Evolutionary conservation across 139 green algal species (phyloP), one percentile per base, ranked within the genome.

Genomic region (Coccomyxa sp.): DNA sequence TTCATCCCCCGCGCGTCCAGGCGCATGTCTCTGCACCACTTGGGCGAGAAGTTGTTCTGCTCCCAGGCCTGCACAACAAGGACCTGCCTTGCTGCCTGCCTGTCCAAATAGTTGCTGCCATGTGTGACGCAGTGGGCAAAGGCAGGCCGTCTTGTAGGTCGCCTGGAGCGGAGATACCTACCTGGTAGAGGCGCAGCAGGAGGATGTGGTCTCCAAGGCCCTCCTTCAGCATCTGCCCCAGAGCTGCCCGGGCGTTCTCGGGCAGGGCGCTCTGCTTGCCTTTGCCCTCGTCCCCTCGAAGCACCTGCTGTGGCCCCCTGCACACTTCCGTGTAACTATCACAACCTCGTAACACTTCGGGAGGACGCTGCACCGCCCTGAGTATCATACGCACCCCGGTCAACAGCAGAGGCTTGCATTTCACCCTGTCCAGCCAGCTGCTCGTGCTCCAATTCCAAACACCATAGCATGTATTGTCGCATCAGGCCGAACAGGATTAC

Each of bases 191-290:
- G 33, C 92, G 82, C 50, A 98, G 87, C 70, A 96, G 83, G 78
- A 97, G 85, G 39, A 97, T 74, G 82, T 97, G 94, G 86, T 98
- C 94, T 3, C 94, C 94, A 54, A 92, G 68, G 31, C 87, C 90
- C 40, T 94, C 89, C 37, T 68, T 55, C 77, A 90, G 87, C 39
- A 94, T 73, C 27, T 75, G 83, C 44, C 58, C 29, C 73, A 92
- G 79, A 58, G 64, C 41, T 41, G 76, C 64, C 2, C 78, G 68
- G 8, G 79, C 82, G n/a, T 77, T 58, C 39, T 55, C 72, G 44
- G 39, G 77, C 41, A 58, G 41, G 9, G 39, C 54, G 31, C 35
- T 79, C 33, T 68, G 75, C 68, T 41, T 78, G 14, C 38, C 38
- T 12, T 33, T 7, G 18, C 12, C 64, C 39, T 78, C 54, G 34